A percentile compares a stretch with the other conserved stretches of the same genome.
phyloP scores from a whole-genome alignment of 306 rosid genomes.

The Lagenaria siceraria region DNA sequence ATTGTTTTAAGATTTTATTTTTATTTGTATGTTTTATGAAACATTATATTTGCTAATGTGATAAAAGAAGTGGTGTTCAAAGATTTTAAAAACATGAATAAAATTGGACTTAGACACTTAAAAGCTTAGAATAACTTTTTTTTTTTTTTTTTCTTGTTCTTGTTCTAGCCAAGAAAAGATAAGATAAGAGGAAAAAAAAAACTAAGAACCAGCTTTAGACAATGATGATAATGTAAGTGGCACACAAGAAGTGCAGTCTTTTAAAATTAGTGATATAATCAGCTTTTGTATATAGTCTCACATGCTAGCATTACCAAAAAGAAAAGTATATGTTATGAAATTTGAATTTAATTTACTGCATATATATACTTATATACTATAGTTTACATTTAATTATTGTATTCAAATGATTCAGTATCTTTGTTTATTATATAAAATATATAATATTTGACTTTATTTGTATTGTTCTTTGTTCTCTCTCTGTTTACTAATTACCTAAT shows the following conservation, averaged over 20 bases:
- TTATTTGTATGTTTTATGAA: too few species aligned
- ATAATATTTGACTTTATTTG: neutral
- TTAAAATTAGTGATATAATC: neutral
- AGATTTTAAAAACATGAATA: too few species aligned
- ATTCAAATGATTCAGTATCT: neutral
- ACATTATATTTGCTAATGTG: too few species aligned
- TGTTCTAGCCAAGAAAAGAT: too few species aligned
- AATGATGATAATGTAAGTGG: conserved; percentile 1
- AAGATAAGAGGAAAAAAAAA: neutral
- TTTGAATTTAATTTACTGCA: neutral
- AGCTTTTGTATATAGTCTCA: neutral
- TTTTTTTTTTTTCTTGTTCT: too few species aligned
- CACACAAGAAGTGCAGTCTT: neutral
- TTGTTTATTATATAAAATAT: neutral
- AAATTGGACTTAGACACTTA: neutral
- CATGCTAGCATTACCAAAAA: conserved; percentile 2
- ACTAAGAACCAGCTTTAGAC: neutral
- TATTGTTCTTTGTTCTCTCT: neutral
- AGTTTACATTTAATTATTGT: neutral
- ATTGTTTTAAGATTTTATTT: too few species aligned
- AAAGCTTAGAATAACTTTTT: too few species aligned
- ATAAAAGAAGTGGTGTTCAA: too few species aligned
- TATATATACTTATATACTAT: neutral
- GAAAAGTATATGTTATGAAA: neutral
- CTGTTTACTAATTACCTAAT: neutral